Percentiles rank a stretch among this genome's conserved stretches.
Conservation (phyloP, 2,329 filamentous ascomycete genomes). For the Achaetomium macrosporum region DNA sequence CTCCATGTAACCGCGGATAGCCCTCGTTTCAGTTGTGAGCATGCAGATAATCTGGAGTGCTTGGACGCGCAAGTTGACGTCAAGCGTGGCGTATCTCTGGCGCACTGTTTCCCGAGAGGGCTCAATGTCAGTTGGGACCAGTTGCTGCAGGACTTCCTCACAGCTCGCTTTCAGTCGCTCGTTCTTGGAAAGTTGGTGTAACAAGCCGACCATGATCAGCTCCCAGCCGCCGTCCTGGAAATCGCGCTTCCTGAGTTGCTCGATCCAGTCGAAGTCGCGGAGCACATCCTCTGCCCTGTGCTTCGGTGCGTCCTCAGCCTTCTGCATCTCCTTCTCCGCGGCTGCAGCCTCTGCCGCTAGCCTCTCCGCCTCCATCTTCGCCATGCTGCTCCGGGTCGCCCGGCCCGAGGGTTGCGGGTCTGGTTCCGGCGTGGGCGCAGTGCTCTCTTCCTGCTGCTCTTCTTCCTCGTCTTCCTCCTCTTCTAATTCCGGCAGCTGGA, state of each 20-base stretch:
- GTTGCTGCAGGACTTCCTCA: slow-evolving; percentile 69
- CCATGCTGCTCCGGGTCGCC: slow-evolving; percentile 78
- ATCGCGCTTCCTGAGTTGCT: slow-evolving; percentile 73
- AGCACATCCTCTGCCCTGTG: slow-evolving; percentile 75
- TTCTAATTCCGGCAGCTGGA: slow-evolving; percentile 69
- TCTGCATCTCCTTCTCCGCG: slow-evolving; percentile 44
- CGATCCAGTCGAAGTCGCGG: slow-evolving; percentile 73
- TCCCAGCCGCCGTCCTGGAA: slow-evolving; percentile 90
- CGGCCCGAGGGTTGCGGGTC: slow-evolving; percentile 62
- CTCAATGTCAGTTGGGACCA: slow-evolving; percentile 73
- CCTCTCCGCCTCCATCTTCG: slow-evolving; percentile 70
- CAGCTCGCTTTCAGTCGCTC: slow-evolving; percentile 64
- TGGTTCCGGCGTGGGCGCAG: slow-evolving; percentile 58
- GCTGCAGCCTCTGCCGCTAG: slow-evolving; percentile 55
- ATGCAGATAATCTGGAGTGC: slow-evolving; percentile 81
- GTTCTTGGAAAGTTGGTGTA: slow-evolving; percentile 77
- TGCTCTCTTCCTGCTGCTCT: slow-evolving; percentile 38
- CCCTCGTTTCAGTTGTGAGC: slow-evolving; percentile 79
- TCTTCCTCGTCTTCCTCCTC: slow-evolving; percentile 61
- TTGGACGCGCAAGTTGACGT: slow-evolving; percentile 76
- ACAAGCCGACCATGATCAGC: slow-evolving; percentile 75
- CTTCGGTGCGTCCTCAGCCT: slow-evolving; percentile 42
- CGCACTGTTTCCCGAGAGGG: slow-evolving; percentile 69
- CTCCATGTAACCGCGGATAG: slow-evolving; percentile 82
- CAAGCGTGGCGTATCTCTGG: slow-evolving; percentile 65